Evolutionary conservation across 495 filamentous ascomycete species (phyloP).

Genomic region (Mytilinidion resinicola): DNA sequence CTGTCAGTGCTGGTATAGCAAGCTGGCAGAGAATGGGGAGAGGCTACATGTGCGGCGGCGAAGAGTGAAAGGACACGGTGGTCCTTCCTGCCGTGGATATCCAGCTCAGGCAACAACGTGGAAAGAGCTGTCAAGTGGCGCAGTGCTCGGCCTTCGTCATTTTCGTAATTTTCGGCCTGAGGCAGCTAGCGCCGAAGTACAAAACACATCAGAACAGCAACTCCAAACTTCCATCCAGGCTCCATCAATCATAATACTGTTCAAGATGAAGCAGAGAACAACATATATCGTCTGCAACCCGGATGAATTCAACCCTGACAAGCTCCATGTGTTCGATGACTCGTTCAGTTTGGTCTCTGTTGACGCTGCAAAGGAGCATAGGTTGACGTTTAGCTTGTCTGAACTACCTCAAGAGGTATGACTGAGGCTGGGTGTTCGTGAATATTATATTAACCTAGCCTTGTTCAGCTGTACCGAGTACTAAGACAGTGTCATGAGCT

Average conservation of each 20-base stretch:
- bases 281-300: slow-evolving; percentile 67
- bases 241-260: background rate
- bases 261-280: slow-evolving; percentile 72
- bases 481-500: slow-evolving; percentile 64
- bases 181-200: background rate
- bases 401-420: slow-evolving; percentile 67
- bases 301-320: slow-evolving; percentile 54
- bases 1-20: background rate
- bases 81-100: background rate
- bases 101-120: background rate
- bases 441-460: background rate
- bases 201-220: slow-evolving; percentile 1
- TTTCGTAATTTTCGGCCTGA: background rate
- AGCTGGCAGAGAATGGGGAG: background rate
- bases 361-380: slow-evolving; percentile 70
- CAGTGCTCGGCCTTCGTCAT: slow-evolving; percentile 22
- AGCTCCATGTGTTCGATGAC: slow-evolving; percentile 45
- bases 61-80: slow-evolving; percentile 21
- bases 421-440: background rate
- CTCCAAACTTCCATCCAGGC: background rate
- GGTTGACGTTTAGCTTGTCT: slow-evolving; percentile 62
- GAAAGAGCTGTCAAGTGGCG: background rate
- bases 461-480: slow-evolving; percentile 49
- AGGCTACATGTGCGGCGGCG: background rate
- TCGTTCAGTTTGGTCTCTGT: slow-evolving; percentile 42